Percentiles rank a stretch among this genome's conserved stretches.
These are phyloP conservation scores for Puccinia triticina DNA, from an alignment of 1,284 basidiomycete species.

Conservation along the genomic window DNA sequence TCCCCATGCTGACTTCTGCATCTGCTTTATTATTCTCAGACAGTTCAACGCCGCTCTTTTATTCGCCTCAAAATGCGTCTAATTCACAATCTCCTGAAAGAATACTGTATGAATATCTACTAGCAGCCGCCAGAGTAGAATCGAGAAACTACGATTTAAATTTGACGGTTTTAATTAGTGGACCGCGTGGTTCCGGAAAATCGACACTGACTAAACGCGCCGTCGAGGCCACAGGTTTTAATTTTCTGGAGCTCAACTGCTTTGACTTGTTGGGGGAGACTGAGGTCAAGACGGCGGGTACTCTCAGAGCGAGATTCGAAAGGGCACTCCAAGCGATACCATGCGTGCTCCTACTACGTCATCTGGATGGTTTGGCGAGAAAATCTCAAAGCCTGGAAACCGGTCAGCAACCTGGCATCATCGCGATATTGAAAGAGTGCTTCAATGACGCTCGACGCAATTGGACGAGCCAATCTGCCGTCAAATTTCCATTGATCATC, in stretches of 20 bases:
- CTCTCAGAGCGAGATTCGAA: slow-evolving; percentile 75
- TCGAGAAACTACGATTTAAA: slow-evolving; percentile 69
- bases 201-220: slow-evolving; percentile 67
- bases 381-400: slow-evolving; percentile 71
- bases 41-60: slow-evolving; percentile 47
- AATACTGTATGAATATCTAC: slow-evolving; percentile 57
- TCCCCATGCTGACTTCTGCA: background rate
- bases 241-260: slow-evolving; percentile 73
- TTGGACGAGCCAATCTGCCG: slow-evolving; percentile 64
- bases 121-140: slow-evolving; percentile 66
- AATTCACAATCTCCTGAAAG: slow-evolving; percentile 48
- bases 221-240: slow-evolving; percentile 71
- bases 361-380: slow-evolving; percentile 80
- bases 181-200: slow-evolving; percentile 75
- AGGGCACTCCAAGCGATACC: slow-evolving; percentile 79
- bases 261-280: slow-evolving; percentile 82
- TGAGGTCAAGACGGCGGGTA: slow-evolving; percentile 76
- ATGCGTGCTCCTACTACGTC: slow-evolving; percentile 78
- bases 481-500: slow-evolving; percentile 69
- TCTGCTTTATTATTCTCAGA: background rate
- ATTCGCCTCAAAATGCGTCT: background rate
- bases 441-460: slow-evolving; percentile 66
- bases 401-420: slow-evolving; percentile 70
- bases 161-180: slow-evolving; percentile 73
- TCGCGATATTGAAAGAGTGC: slow-evolving; percentile 70